A percentile compares a stretch with the other conserved stretches of the same genome.
Conservation (phyloP, 2,329 filamentous ascomycete genomes). For the Stemphylium vesicarium region DNA sequence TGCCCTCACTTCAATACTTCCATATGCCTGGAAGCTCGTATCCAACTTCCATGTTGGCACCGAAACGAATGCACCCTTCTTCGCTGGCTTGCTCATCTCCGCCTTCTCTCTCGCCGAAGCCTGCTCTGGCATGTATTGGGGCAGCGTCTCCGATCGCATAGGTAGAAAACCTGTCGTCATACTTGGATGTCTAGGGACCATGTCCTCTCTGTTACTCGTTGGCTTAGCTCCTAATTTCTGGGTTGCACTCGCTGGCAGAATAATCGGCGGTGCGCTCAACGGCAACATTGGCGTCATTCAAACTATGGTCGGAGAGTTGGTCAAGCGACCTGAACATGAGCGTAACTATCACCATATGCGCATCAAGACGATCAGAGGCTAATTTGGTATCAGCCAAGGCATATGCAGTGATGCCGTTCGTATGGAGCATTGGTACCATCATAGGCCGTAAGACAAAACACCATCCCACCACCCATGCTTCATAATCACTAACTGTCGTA, state of each 20-base stretch:
- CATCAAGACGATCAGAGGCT: slow-evolving; percentile 51
- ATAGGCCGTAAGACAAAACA: slow-evolving; percentile 62
- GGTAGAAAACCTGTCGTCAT: slow-evolving; percentile 51
- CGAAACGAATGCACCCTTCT: slow-evolving; percentile 71
- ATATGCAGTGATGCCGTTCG: slow-evolving; percentile 89
- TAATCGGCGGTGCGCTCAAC: slow-evolving; percentile 81
- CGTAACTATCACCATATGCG: slow-evolving; percentile 60
- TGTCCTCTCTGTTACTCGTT: slow-evolving; percentile 81
- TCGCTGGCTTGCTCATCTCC: slow-evolving; percentile 85
- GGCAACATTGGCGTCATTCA: slow-evolving; percentile 80
- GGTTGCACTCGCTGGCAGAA: slow-evolving; percentile 77
- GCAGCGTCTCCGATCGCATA: slow-evolving; percentile 47
- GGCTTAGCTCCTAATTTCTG: slow-evolving; percentile 85
- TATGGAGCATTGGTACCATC: slow-evolving; percentile 87
- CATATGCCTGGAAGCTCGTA: slow-evolving; percentile 64
- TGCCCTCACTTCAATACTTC: slow-evolving; percentile 91
- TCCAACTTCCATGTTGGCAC: slow-evolving; percentile 46
- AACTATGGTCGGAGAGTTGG: slow-evolving; percentile 90
- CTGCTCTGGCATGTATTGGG: slow-evolving; percentile 74
- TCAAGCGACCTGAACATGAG: slow-evolving; percentile 83
- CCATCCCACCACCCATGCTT: neutral
- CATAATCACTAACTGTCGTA: slow-evolving; percentile 30
- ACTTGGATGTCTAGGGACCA: slow-evolving; percentile 72
- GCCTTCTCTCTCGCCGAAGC: slow-evolving; percentile 88
- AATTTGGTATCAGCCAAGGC: slow-evolving; percentile 77